Base-by-base conservation (phyloP, 495 filamentous ascomycete genomes). In the Penicillium longicatenatum region DNA sequence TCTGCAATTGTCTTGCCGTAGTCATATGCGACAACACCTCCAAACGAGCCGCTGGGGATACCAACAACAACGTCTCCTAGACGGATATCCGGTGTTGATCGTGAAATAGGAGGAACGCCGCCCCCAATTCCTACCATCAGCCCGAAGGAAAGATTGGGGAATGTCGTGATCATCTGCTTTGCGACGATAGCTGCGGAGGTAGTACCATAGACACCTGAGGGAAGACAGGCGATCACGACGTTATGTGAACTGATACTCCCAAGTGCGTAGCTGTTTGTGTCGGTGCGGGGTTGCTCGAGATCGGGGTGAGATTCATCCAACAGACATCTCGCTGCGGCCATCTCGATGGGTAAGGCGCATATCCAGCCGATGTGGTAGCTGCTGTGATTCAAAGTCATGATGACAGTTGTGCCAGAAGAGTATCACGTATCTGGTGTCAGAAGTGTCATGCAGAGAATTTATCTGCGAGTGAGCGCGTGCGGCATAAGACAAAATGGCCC, bases 101-200 rank as follows among this genome's bases (percentile, higher is more conserved):
- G 35, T 39, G 35, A 39, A 11, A 24, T 17, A 3, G n/a, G 10
- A 17, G 37, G 51, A 9, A 53, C 37, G 4, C 51, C 37, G 14
- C 51, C 51, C 2, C 51, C 51, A 44, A 53, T 44, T 6, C 51
- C 51, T 1, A 53, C 51, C 51, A 53, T 53, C 20, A 53, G 21
- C 3, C 51, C 51, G 11, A 53, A 43, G 10, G 14, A 37, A 12
- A 53, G 33, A 8, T 11, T 22, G 11, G 19, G 37, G 42, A 53
- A 53, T 2, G 51, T 42, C 7, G 19, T 24, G 8, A 44, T 42
- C 51, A 53, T 53, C 10, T 17, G 22, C 11, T 30, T 53, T 6
- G 51, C 51, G 20, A 53, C 51, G 24, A 11, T 44, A 3, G 51
- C 51, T 5, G 51, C 51, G 12, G 35, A 29, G 20, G 17, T 44